These are phyloP conservation scores for Pichia kluyveri DNA, from an alignment of 805 yeast genomes.

Conservation along the genomic window DNA sequence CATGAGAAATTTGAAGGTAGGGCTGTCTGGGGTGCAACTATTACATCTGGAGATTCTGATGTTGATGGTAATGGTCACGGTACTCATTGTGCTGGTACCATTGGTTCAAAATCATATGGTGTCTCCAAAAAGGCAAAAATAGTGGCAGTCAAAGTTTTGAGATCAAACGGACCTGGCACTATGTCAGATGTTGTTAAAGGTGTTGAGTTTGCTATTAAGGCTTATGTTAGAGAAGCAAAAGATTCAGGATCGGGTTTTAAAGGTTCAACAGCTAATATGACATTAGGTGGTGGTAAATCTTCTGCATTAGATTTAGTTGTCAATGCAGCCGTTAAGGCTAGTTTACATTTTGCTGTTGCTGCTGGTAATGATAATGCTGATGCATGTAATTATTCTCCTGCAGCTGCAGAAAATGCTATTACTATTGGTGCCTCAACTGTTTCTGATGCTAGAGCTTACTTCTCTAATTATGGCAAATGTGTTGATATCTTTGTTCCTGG, in stretches of 20 bases:
- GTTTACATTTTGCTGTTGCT: conserved; percentile 47
- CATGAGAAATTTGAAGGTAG: conserved; percentile 79
- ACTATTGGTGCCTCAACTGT: neutral
- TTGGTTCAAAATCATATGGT: conserved; percentile 73
- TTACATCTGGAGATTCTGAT: conserved; percentile 63
- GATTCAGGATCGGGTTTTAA: conserved; percentile 56
- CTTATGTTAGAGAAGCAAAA: conserved; percentile 46
- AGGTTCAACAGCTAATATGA: conserved; percentile 88
- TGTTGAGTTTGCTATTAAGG: conserved; percentile 73
- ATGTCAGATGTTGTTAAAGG: conserved; percentile 82
- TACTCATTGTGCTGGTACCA: conserved; percentile 95
- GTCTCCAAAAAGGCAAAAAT: conserved; percentile 73
- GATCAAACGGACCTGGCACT: conserved; percentile 74
- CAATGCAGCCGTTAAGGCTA: conserved; percentile 81
- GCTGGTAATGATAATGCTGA: conserved; percentile 47
- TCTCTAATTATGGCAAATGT: conserved; percentile 92
- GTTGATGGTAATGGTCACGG: conserved; percentile 91
- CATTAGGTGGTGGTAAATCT: conserved; percentile 89
- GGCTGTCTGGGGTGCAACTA: conserved; percentile 79
- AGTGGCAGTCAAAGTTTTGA: conserved; percentile 78
- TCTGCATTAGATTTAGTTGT: conserved; percentile 82
- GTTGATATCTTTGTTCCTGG: conserved; percentile 98
- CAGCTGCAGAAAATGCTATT: neutral
- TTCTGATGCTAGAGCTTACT: conserved; percentile 60
- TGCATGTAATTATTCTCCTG: conserved; percentile 85